A percentile compares a stretch with the other conserved stretches of the same genome.
phyloP scores from a whole-genome alignment of 176 grass and related monocot species.

The Hsuehochloa calcarea region DNA sequence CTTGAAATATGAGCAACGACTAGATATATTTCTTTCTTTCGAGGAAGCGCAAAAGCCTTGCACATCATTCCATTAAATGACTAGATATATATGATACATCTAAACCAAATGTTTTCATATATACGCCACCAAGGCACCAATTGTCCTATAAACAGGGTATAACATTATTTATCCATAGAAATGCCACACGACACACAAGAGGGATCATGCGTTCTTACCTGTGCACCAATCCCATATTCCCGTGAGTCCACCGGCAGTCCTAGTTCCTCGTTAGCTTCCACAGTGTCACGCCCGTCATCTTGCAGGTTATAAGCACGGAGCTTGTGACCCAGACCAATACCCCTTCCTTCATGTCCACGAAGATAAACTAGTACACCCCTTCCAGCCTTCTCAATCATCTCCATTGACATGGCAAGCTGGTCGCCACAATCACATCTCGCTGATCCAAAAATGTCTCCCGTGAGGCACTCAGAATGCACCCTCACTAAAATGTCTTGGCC shows the following conservation, averaged over 20 bases:
- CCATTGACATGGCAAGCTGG: conserved; percentile 72
- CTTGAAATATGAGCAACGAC: not conserved
- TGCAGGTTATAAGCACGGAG: conserved; percentile 80
- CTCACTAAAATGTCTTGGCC: conserved; percentile 74
- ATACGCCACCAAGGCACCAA: not conserved
- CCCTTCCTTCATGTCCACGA: conserved; percentile 82
- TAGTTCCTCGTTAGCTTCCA: conserved; percentile 80
- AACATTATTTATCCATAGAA: not conserved
- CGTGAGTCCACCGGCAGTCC: conserved; percentile 72
- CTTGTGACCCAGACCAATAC: conserved; percentile 72
- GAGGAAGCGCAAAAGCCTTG: too few species aligned
- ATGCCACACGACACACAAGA: not conserved
- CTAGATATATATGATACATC: not conserved
- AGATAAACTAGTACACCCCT: conserved; percentile 75
- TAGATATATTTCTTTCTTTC: not conserved
- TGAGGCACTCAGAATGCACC: conserved; percentile 77
- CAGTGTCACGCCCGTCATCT: conserved; percentile 65
- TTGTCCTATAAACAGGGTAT: not conserved
- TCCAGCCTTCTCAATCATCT: conserved; percentile 79
- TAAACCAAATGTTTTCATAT: not conserved
- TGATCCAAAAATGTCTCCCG: conserved; percentile 80
- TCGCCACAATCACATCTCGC: conserved; percentile 75
- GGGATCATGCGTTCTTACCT: conserved; percentile 43
- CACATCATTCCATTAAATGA: too few species aligned
- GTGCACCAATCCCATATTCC: conserved; percentile 81